Evolutionary conservation across 1,139 yeast species (phyloP).

Genomic region (Scheffersomyces insectosa): DNA sequence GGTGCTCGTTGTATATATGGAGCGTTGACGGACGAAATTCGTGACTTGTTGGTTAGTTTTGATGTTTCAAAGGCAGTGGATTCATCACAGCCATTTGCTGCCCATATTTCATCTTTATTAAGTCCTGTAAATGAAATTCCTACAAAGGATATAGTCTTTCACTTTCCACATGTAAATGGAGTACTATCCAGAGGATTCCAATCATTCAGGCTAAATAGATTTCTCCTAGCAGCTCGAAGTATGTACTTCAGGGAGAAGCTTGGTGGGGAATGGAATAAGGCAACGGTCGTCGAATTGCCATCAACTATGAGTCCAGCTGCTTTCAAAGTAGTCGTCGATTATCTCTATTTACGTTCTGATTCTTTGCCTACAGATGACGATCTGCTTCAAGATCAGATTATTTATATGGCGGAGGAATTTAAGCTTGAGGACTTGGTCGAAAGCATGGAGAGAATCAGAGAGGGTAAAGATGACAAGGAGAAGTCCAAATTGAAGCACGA

Average conservation of each 20-base stretch:
- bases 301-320: constrained; percentile 20
- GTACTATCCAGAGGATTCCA: constrained; percentile 12
- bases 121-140: constrained; percentile 25
- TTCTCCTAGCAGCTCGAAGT: constrained; percentile 42
- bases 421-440: constrained; percentile 37
- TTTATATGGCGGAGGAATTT: constrained; percentile 33
- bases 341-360: constrained; percentile 50
- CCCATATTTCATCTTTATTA: constrained; percentile 59
- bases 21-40: constrained; percentile 66
- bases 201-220: constrained; percentile 35
- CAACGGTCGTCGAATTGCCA: constrained; percentile 24
- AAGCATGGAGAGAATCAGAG: constrained; percentile 23
- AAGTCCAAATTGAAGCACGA: constrained; percentile 46
- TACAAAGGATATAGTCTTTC: constrained; percentile 40
- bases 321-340: constrained; percentile 46
- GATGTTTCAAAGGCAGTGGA: constrained; percentile 73
- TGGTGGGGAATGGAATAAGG: constrained; percentile 25
- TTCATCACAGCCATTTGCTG: constrained; percentile 70
- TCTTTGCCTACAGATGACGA: constrained; percentile 23
- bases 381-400: constrained; percentile 22
- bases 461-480: constrained; percentile 20
- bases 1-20: constrained; percentile 82
- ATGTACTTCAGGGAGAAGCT: constrained; percentile 27
- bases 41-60: constrained; percentile 57
- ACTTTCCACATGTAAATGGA: constrained; percentile 22